Evolutionary conservation across 345 rosid species (phyloP).

Genomic region (Aquilaria yunnanensis): DNA sequence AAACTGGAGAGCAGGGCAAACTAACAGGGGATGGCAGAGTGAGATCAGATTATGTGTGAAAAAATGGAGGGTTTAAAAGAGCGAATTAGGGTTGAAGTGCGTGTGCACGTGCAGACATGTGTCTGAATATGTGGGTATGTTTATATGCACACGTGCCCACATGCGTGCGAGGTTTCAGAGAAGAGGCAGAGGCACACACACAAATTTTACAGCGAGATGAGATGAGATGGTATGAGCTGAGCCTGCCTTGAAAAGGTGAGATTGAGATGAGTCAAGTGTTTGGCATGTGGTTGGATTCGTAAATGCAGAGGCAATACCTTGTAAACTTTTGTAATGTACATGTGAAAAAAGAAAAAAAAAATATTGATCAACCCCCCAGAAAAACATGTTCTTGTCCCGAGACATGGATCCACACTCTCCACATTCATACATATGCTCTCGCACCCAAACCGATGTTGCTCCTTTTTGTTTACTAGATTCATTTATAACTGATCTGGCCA

Average conservation of each 20-base stretch:
- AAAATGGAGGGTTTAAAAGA: conserved; percentile 11
- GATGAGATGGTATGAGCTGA: neutral
- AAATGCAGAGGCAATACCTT: conserved; percentile 19
- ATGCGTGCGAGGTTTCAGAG: conserved; percentile 41
- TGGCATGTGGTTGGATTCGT: conserved; percentile 52
- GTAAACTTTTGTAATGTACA: conserved; percentile 35
- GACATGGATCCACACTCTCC: too few species aligned
- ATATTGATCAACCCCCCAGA: neutral
- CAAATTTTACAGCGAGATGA: neutral
- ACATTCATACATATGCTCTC: too few species aligned
- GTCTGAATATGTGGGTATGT: conserved; percentile 53
- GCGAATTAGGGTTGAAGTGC: conserved; percentile 47
- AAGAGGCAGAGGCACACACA: neutral
- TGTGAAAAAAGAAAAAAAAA: neutral
- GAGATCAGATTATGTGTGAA: neutral
- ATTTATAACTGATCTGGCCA: too few species aligned
- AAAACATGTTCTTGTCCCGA: too few species aligned
- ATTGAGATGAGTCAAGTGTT: conserved; percentile 19
- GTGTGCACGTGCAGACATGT: conserved; percentile 89
- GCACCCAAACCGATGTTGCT: too few species aligned
- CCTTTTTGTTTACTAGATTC: too few species aligned
- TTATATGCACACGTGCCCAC: conserved; percentile 69
- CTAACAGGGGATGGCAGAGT: too few species aligned
- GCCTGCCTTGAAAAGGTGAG: conserved; percentile 16
- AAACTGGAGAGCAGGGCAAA: too few species aligned